Conservation (phyloP, 2,329 filamentous ascomycete genomes). For the Pseudogymnoascus sp. region DNA sequence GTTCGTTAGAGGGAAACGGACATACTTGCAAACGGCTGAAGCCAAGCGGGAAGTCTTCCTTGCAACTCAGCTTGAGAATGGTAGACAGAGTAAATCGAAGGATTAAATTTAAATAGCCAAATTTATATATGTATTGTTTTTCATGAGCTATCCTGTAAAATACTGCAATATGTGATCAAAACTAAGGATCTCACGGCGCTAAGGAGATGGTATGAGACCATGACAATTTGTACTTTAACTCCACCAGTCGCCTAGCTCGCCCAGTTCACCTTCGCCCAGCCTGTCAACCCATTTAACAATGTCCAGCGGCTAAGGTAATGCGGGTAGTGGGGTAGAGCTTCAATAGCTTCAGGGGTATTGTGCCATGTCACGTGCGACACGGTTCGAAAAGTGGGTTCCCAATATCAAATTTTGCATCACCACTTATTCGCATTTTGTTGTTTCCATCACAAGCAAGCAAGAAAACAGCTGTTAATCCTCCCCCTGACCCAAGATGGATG, state of each 20-base stretch:
- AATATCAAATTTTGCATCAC: not conserved
- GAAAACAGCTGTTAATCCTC: not conserved
- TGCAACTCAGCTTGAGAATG: slow-evolving; percentile 11
- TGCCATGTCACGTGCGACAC: not conserved
- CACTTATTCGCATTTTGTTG: not conserved
- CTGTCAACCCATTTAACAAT: too few relatives aligned
- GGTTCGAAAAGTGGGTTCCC: not conserved
- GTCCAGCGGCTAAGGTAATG: too few relatives aligned
- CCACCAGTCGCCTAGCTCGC: too few relatives aligned
- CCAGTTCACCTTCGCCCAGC: too few relatives aligned
- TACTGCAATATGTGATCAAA: not conserved
- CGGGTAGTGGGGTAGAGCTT: too few relatives aligned
- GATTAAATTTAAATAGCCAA: not conserved
- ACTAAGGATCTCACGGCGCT: too few relatives aligned
- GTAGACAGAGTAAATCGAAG: not conserved
- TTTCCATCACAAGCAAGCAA: not conserved
- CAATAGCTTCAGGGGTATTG: not conserved
- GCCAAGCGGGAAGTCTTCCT: slow-evolving; percentile 12
- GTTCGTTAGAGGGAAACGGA: slow-evolving; percentile 35
- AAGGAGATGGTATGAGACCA: too few relatives aligned
- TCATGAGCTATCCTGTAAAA: not conserved
- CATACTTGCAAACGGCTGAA: slow-evolving; percentile 12
- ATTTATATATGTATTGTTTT: not conserved
- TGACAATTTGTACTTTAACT: too few relatives aligned
- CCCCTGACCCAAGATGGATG: not conserved